phyloP scores from a whole-genome alignment of 179 eudicot species.

The Camellia oleifera region DNA sequence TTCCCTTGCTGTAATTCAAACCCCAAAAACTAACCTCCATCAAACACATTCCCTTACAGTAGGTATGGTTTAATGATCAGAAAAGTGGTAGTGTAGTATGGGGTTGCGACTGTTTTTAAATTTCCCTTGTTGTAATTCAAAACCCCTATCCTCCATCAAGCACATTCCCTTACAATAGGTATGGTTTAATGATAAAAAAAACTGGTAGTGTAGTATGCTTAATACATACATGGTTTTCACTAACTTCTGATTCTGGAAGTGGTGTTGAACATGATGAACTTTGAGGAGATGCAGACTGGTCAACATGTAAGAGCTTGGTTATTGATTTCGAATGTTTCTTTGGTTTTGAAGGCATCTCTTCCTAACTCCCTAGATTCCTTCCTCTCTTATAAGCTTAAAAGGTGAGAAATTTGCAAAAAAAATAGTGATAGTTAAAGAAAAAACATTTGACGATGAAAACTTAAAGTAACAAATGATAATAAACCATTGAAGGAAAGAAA shows the following conservation, averaged over 20 bases:
- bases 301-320: conserved; percentile 26
- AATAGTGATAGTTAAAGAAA: not conserved
- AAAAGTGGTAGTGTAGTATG: too few species aligned
- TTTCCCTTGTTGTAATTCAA: too few species aligned
- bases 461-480: not conserved
- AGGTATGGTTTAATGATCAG: too few species aligned
- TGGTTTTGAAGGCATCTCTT: conserved; percentile 58
- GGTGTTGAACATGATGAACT: conserved; percentile 15
- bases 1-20: too few species aligned
- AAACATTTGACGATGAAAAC: not conserved
- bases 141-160: too few species aligned
- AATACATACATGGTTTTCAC: conserved; percentile 21
- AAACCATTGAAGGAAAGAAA: not conserved
- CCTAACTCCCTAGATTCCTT: not conserved
- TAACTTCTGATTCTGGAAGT: conserved; percentile 14
- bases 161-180: too few species aligned
- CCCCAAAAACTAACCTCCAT: too few species aligned
- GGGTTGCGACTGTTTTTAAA: too few species aligned
- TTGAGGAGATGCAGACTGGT: conserved; percentile 32
- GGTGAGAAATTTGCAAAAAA: not conserved
- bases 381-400: not conserved
- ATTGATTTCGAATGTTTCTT: conserved; percentile 46
- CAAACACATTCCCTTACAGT: too few species aligned
- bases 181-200: too few species aligned
- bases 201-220: too few species aligned